Base-by-base conservation (phyloP, 1,284 basidiomycete species). In the Puccinia brachypodii region DNA sequence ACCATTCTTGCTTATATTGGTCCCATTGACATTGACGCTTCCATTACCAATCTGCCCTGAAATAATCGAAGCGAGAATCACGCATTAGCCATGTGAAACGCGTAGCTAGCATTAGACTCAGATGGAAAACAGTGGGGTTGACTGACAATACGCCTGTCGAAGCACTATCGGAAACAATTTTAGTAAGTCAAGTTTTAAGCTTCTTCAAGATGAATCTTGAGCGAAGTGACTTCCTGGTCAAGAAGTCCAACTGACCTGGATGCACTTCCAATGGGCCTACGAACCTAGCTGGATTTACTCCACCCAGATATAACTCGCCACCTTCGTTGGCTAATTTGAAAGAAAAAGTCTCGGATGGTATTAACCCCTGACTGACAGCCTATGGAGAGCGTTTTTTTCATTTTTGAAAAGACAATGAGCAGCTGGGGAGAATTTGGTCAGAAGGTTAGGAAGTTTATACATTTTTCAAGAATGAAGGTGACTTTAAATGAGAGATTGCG, bases 281-380 rank as follows among this genome's bases (percentile, higher is more conserved):
- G 73, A 71, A 73, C 53, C 71, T 80, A 16, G 53, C 40, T 16
- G 66, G 69, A 73, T 80, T 69, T 2, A 80, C 69, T 53, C 77
- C 77, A 9, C 77, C 77, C 77, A 80, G 14, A 44, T 72, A 71
- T 28, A 80, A 25, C 31, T 80, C 77, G 42, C 77, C 68, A 25
- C 68, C 77, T 31, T 44, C 56, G 40, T 50, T 72, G 40, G 47
- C 50, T 40, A 80, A 33, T 56, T 73, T 58, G 22, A 80, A 62
- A 22, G 77, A 53, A 72, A 73, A 80, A 25, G 50, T 60, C 36
- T 73, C 44, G 38, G 66, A 71, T 13, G 77, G 77, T 72, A 80
- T 71, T 53, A 80, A 33, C 13, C 77, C 68, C 31, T 80, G 77
- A 33, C n/a, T 7, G 40, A 80, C 72, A 40, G 69, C 69, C 77